Conservation (phyloP, 805 yeast species). For the Lipomyces spencermartinsiae region DNA sequence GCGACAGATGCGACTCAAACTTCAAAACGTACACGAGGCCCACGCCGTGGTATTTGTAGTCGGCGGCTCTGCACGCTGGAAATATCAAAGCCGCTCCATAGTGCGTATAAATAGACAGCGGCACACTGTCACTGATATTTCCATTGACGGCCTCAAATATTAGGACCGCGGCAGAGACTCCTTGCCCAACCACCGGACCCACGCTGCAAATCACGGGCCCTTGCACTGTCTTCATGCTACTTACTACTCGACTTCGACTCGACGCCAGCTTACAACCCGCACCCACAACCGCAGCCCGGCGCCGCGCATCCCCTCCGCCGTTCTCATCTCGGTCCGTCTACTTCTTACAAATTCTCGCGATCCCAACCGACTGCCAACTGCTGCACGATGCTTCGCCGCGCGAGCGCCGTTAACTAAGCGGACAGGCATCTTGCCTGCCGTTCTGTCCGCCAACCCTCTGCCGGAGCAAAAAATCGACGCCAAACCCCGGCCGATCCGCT, state of each 20-base stretch:
- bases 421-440: neutral
- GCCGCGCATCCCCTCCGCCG: neutral
- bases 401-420: neutral
- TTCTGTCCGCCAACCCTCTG: neutral
- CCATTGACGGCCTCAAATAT: neutral
- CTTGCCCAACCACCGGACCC: constrained; percentile 29
- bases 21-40: too few species aligned
- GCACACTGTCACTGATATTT: neutral
- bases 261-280: neutral
- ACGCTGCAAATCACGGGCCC: constrained; percentile 33
- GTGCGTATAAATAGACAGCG: too few species aligned
- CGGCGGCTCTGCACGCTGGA: too few species aligned
- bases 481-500: neutral
- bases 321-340: neutral
- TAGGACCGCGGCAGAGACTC: neutral
- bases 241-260: neutral
- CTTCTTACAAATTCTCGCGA: neutral
- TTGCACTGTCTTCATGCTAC: constrained; percentile 9
- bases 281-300: neutral
- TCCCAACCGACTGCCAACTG: neutral
- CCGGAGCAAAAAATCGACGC: neutral
- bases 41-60: too few species aligned
- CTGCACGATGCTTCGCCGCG: neutral
- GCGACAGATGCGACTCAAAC: neutral
- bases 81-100: too few species aligned